Evolutionary conservation across 2,329 filamentous ascomycete species (phyloP).

Genomic region (Blumeria hordei): DNA sequence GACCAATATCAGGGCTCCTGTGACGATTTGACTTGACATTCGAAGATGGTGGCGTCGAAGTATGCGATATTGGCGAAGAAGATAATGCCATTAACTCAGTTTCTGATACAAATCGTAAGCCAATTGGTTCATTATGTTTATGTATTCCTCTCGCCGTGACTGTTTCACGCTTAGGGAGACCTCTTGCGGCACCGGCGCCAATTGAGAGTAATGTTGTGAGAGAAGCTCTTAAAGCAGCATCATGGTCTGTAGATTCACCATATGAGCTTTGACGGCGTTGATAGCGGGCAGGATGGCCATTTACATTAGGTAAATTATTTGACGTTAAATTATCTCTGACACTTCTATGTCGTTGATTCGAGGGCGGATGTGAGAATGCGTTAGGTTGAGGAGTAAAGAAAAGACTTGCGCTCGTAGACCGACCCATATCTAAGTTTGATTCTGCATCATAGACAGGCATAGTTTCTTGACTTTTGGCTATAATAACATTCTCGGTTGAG

Average conservation of each 20-base stretch:
- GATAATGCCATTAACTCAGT: constrained; percentile 25
- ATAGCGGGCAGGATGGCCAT: not conserved
- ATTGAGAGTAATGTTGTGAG: constrained; percentile 92
- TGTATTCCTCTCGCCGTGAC: constrained; percentile 5
- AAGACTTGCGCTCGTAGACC: constrained; percentile 30
- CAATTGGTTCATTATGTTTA: constrained; percentile 18
- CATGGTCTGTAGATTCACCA: constrained; percentile 66
- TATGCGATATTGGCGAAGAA: constrained; percentile 11
- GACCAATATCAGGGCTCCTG: constrained; percentile 8
- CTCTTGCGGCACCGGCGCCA: constrained; percentile 71
- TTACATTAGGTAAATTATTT: not conserved
- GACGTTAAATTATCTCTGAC: constrained; percentile 3
- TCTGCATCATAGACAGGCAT: constrained; percentile 8
- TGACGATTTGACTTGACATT: constrained; percentile 9
- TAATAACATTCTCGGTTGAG: constrained; percentile 27
- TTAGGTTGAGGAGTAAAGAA: constrained; percentile 73
- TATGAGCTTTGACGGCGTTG: constrained; percentile 20
- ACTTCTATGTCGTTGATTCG: constrained; percentile 8
- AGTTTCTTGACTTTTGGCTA: constrained; percentile 4
- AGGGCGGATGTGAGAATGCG: constrained; percentile 68
- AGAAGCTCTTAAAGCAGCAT: constrained; percentile 75
- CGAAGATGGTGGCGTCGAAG: constrained; percentile 9
- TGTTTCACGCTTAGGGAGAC: constrained; percentile 38
- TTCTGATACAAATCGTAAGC: constrained; percentile 34
- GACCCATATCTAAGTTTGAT: constrained; percentile 34